Conservation (phyloP, 2,329 filamentous ascomycete species). For the Zelopaecilomyces penicillatus region DNA sequence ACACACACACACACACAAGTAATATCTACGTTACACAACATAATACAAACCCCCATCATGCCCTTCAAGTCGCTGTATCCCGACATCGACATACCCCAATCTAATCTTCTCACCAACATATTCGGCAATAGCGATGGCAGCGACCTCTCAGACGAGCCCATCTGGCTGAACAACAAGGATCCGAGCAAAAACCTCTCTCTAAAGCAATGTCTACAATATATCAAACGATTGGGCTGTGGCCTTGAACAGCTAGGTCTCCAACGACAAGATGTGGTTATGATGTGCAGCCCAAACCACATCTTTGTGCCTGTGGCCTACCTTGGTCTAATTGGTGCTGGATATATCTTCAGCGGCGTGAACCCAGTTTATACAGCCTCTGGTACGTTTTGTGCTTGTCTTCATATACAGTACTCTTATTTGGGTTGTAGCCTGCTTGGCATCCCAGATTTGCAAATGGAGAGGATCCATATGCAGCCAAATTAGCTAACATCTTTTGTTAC, state of each 20-base stretch:
- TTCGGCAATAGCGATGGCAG: slow-evolving; percentile 21
- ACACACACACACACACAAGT: too few species aligned
- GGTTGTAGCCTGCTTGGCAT: too few species aligned
- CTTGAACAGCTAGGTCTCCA: slow-evolving; percentile 37
- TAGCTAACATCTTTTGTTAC: background rate
- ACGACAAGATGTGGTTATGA: slow-evolving; percentile 43
- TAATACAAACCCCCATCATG: slow-evolving; percentile 21
- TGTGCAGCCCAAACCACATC: slow-evolving; percentile 46
- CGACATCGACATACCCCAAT: slow-evolving; percentile 34
- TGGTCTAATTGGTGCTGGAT: slow-evolving; percentile 43
- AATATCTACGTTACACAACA: too few species aligned
- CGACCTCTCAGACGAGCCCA: slow-evolving; percentile 32
- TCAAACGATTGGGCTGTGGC: slow-evolving; percentile 41
- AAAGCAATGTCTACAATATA: slow-evolving; percentile 39
- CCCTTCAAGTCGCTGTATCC: slow-evolving; percentile 35
- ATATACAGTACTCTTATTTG: slow-evolving; percentile 2
- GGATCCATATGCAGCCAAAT: background rate
- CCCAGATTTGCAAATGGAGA: too few species aligned
- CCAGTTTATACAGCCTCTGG: slow-evolving; percentile 41
- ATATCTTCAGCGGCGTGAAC: slow-evolving; percentile 47
- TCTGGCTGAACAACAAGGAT: slow-evolving; percentile 46
- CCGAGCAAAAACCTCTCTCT: slow-evolving; percentile 36
- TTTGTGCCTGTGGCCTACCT: slow-evolving; percentile 47
- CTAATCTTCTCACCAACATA: slow-evolving; percentile 32
- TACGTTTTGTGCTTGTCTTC: slow-evolving; percentile 15